Conservation (phyloP, 805 yeast genomes). For the Cyberlindnera maclurae region DNA sequence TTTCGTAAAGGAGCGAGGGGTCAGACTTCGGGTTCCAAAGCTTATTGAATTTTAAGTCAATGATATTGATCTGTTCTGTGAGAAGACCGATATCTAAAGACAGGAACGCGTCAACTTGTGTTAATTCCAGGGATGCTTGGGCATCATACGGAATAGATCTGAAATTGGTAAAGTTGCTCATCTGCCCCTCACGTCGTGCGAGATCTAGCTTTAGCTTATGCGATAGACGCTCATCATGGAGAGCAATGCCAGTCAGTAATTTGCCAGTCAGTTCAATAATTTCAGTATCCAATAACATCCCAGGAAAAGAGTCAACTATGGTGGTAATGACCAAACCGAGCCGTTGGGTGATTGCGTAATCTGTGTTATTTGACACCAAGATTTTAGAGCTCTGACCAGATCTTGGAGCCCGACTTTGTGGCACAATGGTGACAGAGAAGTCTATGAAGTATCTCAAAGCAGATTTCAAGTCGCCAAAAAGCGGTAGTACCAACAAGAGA, state of each 20-base stretch:
- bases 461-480: conserved; percentile 40
- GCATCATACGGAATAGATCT: conserved; percentile 15
- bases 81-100: conserved; percentile 44
- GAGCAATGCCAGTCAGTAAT: conserved; percentile 41
- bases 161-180: conserved; percentile 31
- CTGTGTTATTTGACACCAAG: conserved; percentile 26
- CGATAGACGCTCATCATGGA: conserved; percentile 41
- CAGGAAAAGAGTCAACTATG: conserved; percentile 52
- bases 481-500: conserved; percentile 46
- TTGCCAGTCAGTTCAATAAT: conserved; percentile 52
- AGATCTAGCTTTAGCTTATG: conserved; percentile 46
- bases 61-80: conserved; percentile 56
- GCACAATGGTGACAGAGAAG: conserved; percentile 23
- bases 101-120: conserved; percentile 42
- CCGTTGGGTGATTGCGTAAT: conserved; percentile 40
- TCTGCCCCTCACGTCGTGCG: conserved; percentile 40
- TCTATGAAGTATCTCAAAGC: conserved; percentile 40
- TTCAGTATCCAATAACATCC: conserved; percentile 59
- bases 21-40: conserved; percentile 79
- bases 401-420: conserved; percentile 7
- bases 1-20: conserved; percentile 61
- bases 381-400: conserved; percentile 14
- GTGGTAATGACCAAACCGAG: conserved; percentile 47
- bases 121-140: conserved; percentile 21
- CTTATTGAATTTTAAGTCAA: conserved; percentile 57